These are phyloP conservation scores for Harrya chromipes DNA, from an alignment of 768 basidiomycete species.

Conservation along the genomic window DNA sequence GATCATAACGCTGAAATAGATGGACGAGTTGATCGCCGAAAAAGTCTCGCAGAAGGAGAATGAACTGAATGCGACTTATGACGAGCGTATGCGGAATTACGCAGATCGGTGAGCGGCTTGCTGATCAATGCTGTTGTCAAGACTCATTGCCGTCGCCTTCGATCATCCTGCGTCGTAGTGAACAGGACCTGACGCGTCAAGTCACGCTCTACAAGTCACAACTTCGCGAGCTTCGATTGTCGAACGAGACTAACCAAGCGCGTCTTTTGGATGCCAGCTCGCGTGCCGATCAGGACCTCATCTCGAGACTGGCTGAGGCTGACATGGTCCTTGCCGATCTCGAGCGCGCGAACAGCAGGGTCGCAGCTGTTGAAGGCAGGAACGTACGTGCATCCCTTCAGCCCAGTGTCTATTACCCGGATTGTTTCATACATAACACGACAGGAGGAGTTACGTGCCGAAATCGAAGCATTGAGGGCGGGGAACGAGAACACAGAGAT, in stretches of 20 bases:
- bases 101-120: conserved; percentile 73
- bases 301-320: conserved; percentile 86
- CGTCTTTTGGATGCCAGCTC: conserved; percentile 89
- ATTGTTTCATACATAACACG: not conserved
- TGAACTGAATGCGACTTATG: conserved; percentile 94
- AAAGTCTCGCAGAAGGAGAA: conserved; percentile 92
- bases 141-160: not conserved
- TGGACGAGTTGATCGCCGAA: conserved; percentile 92
- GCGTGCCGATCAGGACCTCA: conserved; percentile 91
- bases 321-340: conserved; percentile 95
- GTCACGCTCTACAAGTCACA: conserved; percentile 85
- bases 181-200: conserved; percentile 92
- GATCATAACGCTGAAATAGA: conserved; percentile 45
- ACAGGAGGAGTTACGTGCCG: conserved; percentile 91
- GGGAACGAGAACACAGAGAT: conserved; percentile 68
- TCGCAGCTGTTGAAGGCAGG: conserved; percentile 87
- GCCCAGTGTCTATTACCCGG: not conserved
- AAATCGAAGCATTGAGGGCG: conserved; percentile 86
- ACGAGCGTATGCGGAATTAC: conserved; percentile 93
- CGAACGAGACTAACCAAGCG: conserved; percentile 91
- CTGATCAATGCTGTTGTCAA: not conserved
- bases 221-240: conserved; percentile 83
- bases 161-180: conserved; percentile 44
- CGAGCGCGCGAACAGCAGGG: conserved; percentile 91
- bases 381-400: conserved; percentile 54